phyloP scores from a whole-genome alignment of 2,329 filamentous ascomycete species.

The Colletotrichum phormii region DNA sequence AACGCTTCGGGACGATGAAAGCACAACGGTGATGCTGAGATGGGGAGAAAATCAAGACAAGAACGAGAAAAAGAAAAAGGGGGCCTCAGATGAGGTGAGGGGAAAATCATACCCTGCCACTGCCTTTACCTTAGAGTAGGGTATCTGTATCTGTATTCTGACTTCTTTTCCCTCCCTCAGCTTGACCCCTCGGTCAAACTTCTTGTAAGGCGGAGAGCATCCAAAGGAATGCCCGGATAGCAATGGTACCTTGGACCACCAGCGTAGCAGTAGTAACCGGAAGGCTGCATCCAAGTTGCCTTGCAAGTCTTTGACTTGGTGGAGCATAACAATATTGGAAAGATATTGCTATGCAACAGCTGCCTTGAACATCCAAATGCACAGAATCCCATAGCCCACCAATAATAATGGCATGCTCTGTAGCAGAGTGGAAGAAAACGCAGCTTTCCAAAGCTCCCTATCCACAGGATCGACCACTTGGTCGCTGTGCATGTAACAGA shows the following conservation, averaged over 20 bases:
- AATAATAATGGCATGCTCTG: too few relatives aligned
- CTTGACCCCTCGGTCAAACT: neutral
- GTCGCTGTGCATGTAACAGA: neutral
- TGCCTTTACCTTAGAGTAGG: neutral
- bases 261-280: neutral
- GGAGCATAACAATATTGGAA: neutral
- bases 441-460: too few relatives aligned
- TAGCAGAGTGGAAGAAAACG: neutral
- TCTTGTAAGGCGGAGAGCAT: too few relatives aligned
- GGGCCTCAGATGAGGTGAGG: neutral
- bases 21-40: slow-evolving; percentile 15
- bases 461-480: neutral
- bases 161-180: neutral
- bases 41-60: slow-evolving; percentile 1
- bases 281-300: neutral
- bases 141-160: neutral
- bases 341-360: neutral
- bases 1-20: slow-evolving; percentile 13
- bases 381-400: neutral
- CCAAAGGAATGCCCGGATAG: neutral
- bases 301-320: neutral
- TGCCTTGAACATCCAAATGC: neutral
- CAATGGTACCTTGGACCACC: neutral
- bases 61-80: slow-evolving; percentile 2
- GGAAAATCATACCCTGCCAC: neutral